Conservation (phyloP, 176 grass and related monocot species). For the Carex scoparia region DNA sequence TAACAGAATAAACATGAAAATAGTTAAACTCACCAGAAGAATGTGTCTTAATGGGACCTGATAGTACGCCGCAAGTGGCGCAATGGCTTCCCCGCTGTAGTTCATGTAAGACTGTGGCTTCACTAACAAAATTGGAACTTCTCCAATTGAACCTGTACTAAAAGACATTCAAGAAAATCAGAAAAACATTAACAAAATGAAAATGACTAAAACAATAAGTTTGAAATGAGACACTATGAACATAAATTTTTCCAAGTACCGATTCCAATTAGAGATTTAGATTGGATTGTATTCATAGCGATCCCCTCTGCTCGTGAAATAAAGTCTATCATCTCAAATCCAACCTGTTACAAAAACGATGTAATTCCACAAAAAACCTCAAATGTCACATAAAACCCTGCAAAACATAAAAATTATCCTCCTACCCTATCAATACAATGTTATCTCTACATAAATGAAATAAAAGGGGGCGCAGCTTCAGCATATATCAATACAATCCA, state of each 20-base stretch:
- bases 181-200: neutral
- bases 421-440: neutral
- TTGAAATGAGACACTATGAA: neutral
- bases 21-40: slow-evolving; percentile 49
- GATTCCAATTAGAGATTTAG: slow-evolving; percentile 76
- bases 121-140: slow-evolving; percentile 72
- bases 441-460: neutral
- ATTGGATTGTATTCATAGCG: slow-evolving; percentile 77
- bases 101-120: slow-evolving; percentile 97
- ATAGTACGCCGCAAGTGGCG: slow-evolving; percentile 82
- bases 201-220: neutral
- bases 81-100: slow-evolving; percentile 76
- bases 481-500: neutral
- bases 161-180: slow-evolving; percentile 26
- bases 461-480: neutral
- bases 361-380: neutral
- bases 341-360: slow-evolving; percentile 41
- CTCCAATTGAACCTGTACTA: slow-evolving; percentile 80
- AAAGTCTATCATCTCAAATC: slow-evolving; percentile 86
- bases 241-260: slow-evolving; percentile 34
- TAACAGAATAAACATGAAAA: slow-evolving; percentile 22
- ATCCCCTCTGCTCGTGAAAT: slow-evolving; percentile 63
- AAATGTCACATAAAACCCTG: neutral
- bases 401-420: neutral
- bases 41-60: slow-evolving; percentile 88